Evolutionary conservation across 441 rosid species (phyloP).

Genomic region (Erysimum pusillum): DNA sequence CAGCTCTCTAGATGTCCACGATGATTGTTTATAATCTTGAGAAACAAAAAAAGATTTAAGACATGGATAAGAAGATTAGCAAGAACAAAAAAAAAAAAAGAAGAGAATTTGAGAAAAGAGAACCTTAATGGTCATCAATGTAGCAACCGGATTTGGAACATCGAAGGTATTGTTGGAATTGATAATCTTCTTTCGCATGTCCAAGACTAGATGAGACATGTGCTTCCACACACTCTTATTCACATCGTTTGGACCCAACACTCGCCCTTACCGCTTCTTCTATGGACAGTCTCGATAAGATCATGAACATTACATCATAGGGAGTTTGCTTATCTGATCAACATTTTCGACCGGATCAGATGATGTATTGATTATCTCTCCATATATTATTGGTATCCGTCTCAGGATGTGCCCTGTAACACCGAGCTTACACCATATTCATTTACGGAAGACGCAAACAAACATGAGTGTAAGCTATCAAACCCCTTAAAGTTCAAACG

Average conservation of each 20-base stretch:
- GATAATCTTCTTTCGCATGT: not conserved
- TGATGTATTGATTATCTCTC: not conserved
- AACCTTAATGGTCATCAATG: constrained; percentile 4
- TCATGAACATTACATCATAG: not conserved
- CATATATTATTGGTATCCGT: not conserved
- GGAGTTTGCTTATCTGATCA: not conserved
- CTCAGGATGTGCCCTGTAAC: not conserved
- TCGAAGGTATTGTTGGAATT: not conserved
- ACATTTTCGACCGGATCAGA: not conserved
- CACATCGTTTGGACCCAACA: not conserved
- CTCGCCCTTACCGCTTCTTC: constrained; percentile 1
- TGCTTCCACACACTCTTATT: not conserved
- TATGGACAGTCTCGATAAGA: not conserved
- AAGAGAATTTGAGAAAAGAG: not conserved
- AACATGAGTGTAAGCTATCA: too few species aligned
- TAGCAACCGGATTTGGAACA: not conserved
- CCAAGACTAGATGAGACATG: not conserved
- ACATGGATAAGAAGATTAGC: not conserved
- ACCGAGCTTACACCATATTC: not conserved
- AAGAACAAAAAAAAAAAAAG: too few species aligned
- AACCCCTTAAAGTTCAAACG: too few species aligned
- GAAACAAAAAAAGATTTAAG: not conserved
- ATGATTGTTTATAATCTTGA: not conserved
- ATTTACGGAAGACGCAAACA: not conserved
- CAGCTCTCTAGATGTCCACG: not conserved